Evolutionary conservation across 108 stramenopile species (phyloP).

Genomic region (Mayamaea pseudoterrestris): DNA sequence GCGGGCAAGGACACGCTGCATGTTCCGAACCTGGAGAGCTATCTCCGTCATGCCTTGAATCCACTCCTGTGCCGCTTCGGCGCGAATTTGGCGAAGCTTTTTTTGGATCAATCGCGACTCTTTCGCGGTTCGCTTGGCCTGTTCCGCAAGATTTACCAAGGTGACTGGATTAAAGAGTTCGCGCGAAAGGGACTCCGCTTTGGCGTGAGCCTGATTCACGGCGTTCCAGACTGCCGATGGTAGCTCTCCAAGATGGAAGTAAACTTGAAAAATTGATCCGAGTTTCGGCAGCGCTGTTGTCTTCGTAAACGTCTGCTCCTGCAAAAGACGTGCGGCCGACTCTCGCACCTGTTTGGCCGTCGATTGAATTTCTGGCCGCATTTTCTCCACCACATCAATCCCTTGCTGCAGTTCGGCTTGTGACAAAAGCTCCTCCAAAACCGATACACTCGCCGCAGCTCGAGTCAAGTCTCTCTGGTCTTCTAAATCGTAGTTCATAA

Average conservation of each 20-base stretch:
- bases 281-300: conserved; percentile 19
- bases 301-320: conserved; percentile 28
- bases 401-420: conserved; percentile 29
- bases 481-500: conserved; percentile 50
- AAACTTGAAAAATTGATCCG: conserved; percentile 76
- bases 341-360: conserved; percentile 16
- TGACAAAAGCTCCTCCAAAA: conserved; percentile 58
- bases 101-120: conserved; percentile 14
- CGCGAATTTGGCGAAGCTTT: conserved; percentile 50
- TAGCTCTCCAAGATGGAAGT: conserved; percentile 71
- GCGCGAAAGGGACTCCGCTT: conserved; percentile 23
- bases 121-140: conserved; percentile 9
- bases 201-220: conserved; percentile 36
- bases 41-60: conserved; percentile 39
- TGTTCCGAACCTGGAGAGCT: conserved; percentile 53
- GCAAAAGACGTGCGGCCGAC: conserved; percentile 25
- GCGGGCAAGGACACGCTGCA: conserved; percentile 62
- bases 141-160: conserved; percentile 24
- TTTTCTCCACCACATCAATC: conserved; percentile 54
- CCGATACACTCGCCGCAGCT: conserved; percentile 66
- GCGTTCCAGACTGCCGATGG: conserved; percentile 71
- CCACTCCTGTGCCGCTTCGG: conserved; percentile 46
- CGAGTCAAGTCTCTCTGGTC: conserved; percentile 72
- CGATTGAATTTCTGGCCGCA: conserved; percentile 24
- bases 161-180: conserved; percentile 27